Base-by-base conservation (phyloP, 2,329 filamentous ascomycete genomes). In the Metarhizium album region DNA sequence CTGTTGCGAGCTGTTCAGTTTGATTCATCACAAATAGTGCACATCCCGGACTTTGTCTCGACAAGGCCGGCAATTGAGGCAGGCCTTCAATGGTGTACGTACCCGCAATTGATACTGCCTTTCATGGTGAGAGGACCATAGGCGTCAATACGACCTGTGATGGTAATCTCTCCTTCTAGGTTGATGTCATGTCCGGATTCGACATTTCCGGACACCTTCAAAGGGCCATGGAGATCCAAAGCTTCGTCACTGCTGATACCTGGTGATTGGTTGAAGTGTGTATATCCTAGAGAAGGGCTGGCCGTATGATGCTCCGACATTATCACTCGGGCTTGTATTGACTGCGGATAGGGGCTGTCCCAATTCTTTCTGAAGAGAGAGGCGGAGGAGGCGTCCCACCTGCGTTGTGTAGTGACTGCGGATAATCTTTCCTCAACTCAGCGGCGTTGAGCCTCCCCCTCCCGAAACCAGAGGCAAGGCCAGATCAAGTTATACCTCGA, bases 171-270 rank as follows among this genome's bases (percentile, higher is more conserved):
- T 3, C 72, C 74, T 3, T 66, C 59, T 24, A 78, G 66, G 14
- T 60, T 66, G 47, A 77, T 67, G 27, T 67, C 68, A 6, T 72
- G 68, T 48, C 70, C 71, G 5, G 69, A 72, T 54, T 69, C 68
- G 57, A 78, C 70, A 3, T 70, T 73, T 11, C 71, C 71, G 23
- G 66, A 64, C 20, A 78, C 67, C 52, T 77, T 72, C 54, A 75
- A 61, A 8, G 73, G 73, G 1, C 73, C 73, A 3, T 61, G 57
- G 5, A 75, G 63, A 23, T 64, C 58, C 49, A 75, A 55, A 35
- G 68, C 62, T 16, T 65, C 58, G 35, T 74, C 72, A 47, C 67
- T 72, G 55, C 66, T 67, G 58, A 75, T 70, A 54, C 65, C 68
- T 50, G 64, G 65, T 16, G 64, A 67, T 52, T 64, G 66, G 49